Base-by-base conservation (phyloP, 768 basidiomycete genomes). In the Neoboletus subvelutipes region DNA sequence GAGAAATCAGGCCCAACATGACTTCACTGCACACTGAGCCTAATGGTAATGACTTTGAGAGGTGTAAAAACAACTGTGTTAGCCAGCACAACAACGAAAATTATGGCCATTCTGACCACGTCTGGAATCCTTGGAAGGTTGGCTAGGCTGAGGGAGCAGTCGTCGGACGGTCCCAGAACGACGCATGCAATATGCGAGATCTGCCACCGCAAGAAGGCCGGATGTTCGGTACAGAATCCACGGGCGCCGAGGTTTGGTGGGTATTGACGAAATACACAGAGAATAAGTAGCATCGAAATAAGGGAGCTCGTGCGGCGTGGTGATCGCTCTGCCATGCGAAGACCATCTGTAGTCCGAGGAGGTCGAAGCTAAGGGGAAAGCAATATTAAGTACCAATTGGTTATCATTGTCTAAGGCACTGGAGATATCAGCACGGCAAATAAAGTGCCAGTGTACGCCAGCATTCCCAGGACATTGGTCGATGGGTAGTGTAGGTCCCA, bases 221-320 rank as follows among this genome's bases (percentile, higher is more conserved):
- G 91, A 91, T 1, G 90, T 92, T 37, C 88, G 63, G 68, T 91
- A 93, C 39, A 93, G 71, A 34, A 85, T 78, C 90, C 90, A 92
- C 5, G 90, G 92, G 11, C 80, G 80, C 29, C 82, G 80, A 52
- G 84, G 93, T 94, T 94, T 92, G 8, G 90, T 92, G 5, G 90
- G 87, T 1, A 92, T 94, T 53, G 93, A 77, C 34, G 93, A 76
- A 56, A 86, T 71, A 20, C 88, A 86, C 18, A 93, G 71, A 20
- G 87, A 82, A 57, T 80, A 76, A 54, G 80, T 65, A 3, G 79
- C 75, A 34, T 79, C 74, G 64, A 87, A 78, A 65, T 81, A 91
- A 3, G 86, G 80, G 36, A 94, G 76, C 67, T 80, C 84, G 71
- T 89, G 83, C 0, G 92, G 90, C 1, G 92, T 93, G 2, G 88